These are phyloP conservation scores for Kondoa subrosea DNA, from an alignment of 768 basidiomycete species.

Conservation along the genomic window DNA sequence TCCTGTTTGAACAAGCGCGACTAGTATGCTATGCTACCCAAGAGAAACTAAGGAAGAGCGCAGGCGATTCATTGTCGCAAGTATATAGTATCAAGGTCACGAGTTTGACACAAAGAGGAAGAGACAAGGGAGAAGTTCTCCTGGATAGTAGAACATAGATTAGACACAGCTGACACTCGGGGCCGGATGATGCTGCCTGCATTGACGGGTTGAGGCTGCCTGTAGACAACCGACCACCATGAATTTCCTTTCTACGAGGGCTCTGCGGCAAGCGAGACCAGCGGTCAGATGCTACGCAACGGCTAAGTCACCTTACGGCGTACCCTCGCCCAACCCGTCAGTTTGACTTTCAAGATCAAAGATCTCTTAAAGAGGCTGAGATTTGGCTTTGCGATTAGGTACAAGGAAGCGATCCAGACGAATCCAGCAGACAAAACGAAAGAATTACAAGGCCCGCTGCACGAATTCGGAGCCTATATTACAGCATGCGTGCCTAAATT, in stretches of 20 bases:
- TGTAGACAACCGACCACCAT: neutral
- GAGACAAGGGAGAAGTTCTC: neutral
- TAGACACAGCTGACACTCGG: neutral
- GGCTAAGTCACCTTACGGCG: neutral
- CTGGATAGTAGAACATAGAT: neutral
- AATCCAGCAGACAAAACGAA: slow-evolving; percentile 11
- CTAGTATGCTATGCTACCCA: too few species aligned
- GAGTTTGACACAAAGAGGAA: too few species aligned
- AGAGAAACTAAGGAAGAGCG: too few species aligned
- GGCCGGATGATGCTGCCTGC: neutral
- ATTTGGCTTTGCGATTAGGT: neutral
- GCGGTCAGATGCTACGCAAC: neutral
- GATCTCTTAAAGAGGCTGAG: neutral
- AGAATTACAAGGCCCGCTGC: slow-evolving; percentile 15
- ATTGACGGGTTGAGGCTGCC: too few species aligned
- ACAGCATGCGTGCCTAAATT: slow-evolving; percentile 42
- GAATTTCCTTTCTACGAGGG: neutral
- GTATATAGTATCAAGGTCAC: too few species aligned
- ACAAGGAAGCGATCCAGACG: slow-evolving; percentile 12
- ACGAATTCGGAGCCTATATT: slow-evolving; percentile 20
- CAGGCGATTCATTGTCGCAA: too few species aligned
- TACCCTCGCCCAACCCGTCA: neutral
- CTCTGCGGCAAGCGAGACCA: neutral
- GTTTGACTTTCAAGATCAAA: neutral
- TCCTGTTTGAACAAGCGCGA: too few species aligned